These are phyloP conservation scores for Citrus reticulata DNA, from an alignment of 345 rosid genomes.

Conservation along the genomic window DNA sequence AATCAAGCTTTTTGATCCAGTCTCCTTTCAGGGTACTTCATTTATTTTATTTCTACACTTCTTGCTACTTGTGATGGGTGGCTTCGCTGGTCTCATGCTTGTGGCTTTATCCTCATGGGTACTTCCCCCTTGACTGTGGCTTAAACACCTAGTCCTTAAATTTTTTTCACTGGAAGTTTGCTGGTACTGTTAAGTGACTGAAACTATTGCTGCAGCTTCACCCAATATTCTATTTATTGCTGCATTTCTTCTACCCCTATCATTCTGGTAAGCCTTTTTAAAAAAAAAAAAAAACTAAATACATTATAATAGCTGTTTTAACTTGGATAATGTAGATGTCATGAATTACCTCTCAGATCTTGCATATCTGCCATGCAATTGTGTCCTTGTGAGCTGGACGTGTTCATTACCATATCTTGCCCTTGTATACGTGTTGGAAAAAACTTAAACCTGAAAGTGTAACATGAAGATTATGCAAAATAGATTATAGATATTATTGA, in stretches of 20 bases:
- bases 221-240: constrained; percentile 55
- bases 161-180: neutral
- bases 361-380: neutral
- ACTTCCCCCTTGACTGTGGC: neutral
- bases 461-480: neutral
- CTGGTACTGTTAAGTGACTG: neutral
- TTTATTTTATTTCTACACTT: constrained; percentile 26
- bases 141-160: neutral
- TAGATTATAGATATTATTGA: neutral
- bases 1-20: neutral
- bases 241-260: constrained; percentile 55
- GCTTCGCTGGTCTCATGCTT: constrained; percentile 37
- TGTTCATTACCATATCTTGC: neutral
- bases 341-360: neutral
- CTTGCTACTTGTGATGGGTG: constrained; percentile 33
- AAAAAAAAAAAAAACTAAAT: neutral
- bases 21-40: constrained; percentile 31
- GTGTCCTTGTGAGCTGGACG: neutral
- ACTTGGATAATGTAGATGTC: neutral
- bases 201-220: constrained; percentile 43
- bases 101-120: constrained; percentile 48
- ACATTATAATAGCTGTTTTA: neutral
- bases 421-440: neutral
- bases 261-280: constrained; percentile 52
- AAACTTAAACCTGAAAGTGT: neutral